A percentile compares a stretch with the other conserved stretches of the same genome.
Evolutionary conservation across 2,329 filamentous ascomycete species (phyloP).

Genomic region (Epichloe glyceriae): DNA sequence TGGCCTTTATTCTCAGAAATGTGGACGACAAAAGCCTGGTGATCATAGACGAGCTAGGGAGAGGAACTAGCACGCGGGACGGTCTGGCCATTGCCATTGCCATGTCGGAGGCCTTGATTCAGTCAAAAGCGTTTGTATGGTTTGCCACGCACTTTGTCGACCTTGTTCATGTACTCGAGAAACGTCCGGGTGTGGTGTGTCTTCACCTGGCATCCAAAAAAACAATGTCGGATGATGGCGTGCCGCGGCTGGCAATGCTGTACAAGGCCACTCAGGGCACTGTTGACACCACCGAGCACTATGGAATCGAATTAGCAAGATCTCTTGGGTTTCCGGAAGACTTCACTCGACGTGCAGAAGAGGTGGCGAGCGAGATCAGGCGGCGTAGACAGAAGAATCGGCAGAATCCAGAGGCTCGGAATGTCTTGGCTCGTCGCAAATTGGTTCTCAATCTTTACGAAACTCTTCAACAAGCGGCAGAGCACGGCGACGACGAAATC

Average conservation of each 20-base stretch:
- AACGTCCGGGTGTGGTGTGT: slow-evolving; percentile 68
- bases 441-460: slow-evolving; percentile 62
- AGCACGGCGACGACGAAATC: slow-evolving; percentile 48
- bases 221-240: slow-evolving; percentile 31
- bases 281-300: slow-evolving; percentile 53
- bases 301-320: slow-evolving; percentile 71
- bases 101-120: slow-evolving; percentile 75
- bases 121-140: slow-evolving; percentile 69
- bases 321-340: slow-evolving; percentile 57
- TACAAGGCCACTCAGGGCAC: slow-evolving; percentile 70
- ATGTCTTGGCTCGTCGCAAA: slow-evolving; percentile 52
- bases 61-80: slow-evolving; percentile 80
- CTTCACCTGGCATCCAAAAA: slow-evolving; percentile 67
- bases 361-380: slow-evolving; percentile 50
- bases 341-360: slow-evolving; percentile 56
- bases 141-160: slow-evolving; percentile 91
- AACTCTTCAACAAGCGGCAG: slow-evolving; percentile 53
- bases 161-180: slow-evolving; percentile 60
- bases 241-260: slow-evolving; percentile 64
- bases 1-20: slow-evolving; percentile 81
- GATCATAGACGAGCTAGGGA: slow-evolving; percentile 83
- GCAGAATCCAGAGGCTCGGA: slow-evolving; percentile 43
- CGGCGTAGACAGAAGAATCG: slow-evolving; percentile 43
- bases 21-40: slow-evolving; percentile 64
- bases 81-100: slow-evolving; percentile 81